Conservation (phyloP, 768 basidiomycete genomes). For the Termitomyces sp. region DNA sequence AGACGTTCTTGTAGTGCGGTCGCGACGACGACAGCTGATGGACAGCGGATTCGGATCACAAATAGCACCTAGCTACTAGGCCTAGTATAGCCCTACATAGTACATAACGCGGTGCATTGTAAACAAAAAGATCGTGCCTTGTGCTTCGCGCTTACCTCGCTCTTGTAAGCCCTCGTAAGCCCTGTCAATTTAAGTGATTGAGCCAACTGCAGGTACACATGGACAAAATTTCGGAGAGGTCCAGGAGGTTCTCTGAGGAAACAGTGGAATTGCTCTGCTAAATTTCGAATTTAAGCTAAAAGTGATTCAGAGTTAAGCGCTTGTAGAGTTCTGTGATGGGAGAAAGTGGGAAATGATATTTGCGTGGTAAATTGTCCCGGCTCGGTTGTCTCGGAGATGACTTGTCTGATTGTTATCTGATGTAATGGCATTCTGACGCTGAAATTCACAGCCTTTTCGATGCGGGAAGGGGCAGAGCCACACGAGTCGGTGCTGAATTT, state of each 20-base stretch:
- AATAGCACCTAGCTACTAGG: no score
- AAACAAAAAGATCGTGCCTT: neutral
- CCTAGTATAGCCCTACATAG: no score
- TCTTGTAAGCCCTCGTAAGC: neutral
- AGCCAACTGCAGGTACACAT: no score
- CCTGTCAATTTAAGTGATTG: neutral
- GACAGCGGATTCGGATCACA: conserved; percentile 7
- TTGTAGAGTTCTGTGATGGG: neutral
- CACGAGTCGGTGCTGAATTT: neutral
- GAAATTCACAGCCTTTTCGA: neutral
- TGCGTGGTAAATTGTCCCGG: neutral
- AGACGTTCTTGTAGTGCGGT: neutral
- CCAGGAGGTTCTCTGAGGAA: neutral
- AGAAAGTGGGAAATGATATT: neutral
- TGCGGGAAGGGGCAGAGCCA: neutral
- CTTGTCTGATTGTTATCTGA: no score
- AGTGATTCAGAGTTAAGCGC: neutral
- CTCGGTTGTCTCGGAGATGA: neutral
- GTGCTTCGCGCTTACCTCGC: neutral
- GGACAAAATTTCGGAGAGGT: no score
- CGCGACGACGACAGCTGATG: conserved; percentile 5
- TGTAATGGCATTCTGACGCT: no score
- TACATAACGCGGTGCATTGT: neutral
- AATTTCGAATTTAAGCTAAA: neutral
- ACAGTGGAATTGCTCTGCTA: neutral